Evolutionary conservation across 2,329 filamentous ascomycete species (phyloP).

Genomic region (Colletotrichum navitas): DNA sequence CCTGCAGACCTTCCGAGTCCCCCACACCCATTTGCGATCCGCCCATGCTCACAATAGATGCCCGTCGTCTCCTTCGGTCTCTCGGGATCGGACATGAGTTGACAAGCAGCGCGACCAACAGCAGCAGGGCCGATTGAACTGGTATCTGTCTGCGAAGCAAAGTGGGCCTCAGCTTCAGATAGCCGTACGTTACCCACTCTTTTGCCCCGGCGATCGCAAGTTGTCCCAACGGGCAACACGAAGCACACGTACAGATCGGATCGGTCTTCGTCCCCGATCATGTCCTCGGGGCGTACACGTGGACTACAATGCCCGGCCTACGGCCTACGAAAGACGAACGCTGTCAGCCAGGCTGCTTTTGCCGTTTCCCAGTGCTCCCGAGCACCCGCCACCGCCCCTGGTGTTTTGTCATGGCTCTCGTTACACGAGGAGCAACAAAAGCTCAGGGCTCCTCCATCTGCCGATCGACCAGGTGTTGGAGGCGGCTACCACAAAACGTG

Average conservation of each 20-base stretch:
- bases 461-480: conserved; percentile 13
- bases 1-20: not conserved
- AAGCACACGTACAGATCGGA: conserved; percentile 26
- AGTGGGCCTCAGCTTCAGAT: conserved; percentile 26
- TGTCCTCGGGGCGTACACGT: conserved; percentile 13
- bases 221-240: not conserved
- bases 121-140: conserved; percentile 23
- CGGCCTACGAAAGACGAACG: not conserved
- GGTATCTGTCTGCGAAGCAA: conserved; percentile 7
- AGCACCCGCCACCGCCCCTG: conserved; percentile 27
- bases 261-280: conserved; percentile 19
- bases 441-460: conserved; percentile 1
- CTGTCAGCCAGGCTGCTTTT: conserved; percentile 8
- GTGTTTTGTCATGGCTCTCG: conserved; percentile 5
- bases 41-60: conserved; percentile 18
- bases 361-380: conserved; percentile 30
- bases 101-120: conserved; percentile 13
- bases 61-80: not conserved
- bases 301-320: conserved; percentile 7
- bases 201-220: not conserved
- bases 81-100: conserved; percentile 24
- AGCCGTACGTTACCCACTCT: not conserved
- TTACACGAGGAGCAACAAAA: conserved; percentile 22
- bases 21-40: conserved; percentile 14
- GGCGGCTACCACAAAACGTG: conserved; percentile 39